These are phyloP conservation scores for Fomitopsis pinicola DNA, from an alignment of 1,284 basidiomycete genomes.

Conservation along the genomic window DNA sequence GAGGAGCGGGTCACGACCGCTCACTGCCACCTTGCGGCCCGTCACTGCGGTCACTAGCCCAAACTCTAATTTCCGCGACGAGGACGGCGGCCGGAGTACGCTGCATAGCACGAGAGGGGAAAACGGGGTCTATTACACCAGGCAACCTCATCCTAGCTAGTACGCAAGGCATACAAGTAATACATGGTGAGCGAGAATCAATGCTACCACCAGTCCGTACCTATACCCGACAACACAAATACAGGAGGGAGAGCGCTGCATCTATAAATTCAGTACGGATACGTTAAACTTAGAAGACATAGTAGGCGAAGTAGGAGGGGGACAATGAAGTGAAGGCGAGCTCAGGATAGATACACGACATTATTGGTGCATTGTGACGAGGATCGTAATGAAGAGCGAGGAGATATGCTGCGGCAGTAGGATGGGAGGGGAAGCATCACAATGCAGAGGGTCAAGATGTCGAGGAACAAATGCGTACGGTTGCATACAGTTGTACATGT, in stretches of 20 bases:
- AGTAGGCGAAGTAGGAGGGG: neutral
- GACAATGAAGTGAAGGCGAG: neutral
- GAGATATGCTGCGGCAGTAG: neutral
- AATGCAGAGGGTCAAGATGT: constrained; percentile 13
- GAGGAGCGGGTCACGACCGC: neutral
- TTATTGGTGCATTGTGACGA: constrained; percentile 4
- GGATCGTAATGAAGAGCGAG: neutral
- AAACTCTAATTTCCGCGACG: neutral
- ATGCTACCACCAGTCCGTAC: neutral
- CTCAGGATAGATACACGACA: constrained; percentile 10
- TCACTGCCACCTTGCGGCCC: neutral
- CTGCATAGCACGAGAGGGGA: too few relatives aligned
- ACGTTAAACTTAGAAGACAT: constrained; percentile 3
- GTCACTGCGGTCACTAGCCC: neutral
- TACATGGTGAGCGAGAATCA: neutral
- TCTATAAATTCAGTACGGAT: constrained; percentile 9
- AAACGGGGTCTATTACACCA: neutral
- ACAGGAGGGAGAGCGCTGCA: constrained; percentile 2
- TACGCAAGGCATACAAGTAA: neutral
- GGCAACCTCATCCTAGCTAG: neutral
- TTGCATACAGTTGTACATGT: constrained; percentile 30
- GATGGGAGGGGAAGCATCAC: constrained; percentile 10
- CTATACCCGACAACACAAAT: neutral
- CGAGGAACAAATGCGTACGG: constrained; percentile 22
- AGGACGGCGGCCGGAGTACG: too few relatives aligned